Evolutionary conservation across 768 basidiomycete genomes (phyloP).

Genomic region (Amanita exitialis): DNA sequence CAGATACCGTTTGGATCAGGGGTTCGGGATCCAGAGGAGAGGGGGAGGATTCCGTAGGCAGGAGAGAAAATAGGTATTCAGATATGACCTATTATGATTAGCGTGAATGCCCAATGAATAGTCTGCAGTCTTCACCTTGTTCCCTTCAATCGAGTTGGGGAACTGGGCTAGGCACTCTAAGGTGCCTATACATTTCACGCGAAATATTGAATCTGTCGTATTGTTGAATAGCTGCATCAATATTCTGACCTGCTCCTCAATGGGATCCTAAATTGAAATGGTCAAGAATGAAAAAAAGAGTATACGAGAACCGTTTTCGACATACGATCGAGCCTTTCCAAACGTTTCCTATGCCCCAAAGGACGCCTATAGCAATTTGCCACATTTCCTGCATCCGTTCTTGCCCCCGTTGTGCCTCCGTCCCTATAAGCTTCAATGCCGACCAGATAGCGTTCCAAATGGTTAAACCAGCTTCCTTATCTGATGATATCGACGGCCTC

Average conservation of each 20-base stretch:
- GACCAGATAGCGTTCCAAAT: conserved; percentile 65
- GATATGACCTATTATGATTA: conserved; percentile 41
- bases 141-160: conserved; percentile 51
- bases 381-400: conserved; percentile 69
- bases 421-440: conserved; percentile 49
- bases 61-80: conserved; percentile 52
- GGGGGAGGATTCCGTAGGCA: conserved; percentile 32
- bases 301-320: conserved; percentile 7
- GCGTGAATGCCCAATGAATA: background rate
- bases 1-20: conserved; percentile 68
- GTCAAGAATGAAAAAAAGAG: background rate
- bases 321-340: conserved; percentile 60
- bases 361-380: conserved; percentile 69
- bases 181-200: conserved; percentile 78
- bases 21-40: conserved; percentile 50
- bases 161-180: conserved; percentile 76
- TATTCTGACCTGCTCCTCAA: conserved; percentile 49
- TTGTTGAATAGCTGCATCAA: conserved; percentile 59
- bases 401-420: conserved; percentile 49
- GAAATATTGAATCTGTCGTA: conserved; percentile 40
- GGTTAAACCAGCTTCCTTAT: conserved; percentile 35
- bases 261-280: conserved; percentile 32
- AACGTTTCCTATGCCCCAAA: conserved; percentile 80
- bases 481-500: conserved; percentile 28
- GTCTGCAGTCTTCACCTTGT: conserved; percentile 32